phyloP scores from a whole-genome alignment of 306 rosid genomes.

The Cucurbita ficifolia region DNA sequence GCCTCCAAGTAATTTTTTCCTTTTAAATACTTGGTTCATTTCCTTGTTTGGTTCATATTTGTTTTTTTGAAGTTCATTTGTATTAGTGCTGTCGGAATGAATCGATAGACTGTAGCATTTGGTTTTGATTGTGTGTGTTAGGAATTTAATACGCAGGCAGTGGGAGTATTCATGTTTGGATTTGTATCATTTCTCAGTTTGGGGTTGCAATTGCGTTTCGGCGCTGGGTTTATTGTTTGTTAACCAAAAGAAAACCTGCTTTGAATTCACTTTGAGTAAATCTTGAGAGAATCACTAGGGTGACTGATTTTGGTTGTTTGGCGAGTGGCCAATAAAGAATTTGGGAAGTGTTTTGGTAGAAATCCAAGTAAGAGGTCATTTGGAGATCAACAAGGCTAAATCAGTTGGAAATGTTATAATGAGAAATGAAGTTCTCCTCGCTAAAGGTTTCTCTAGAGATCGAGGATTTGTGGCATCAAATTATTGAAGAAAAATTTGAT shows the following conservation, averaged over 20 bases:
- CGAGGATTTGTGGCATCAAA: neutral
- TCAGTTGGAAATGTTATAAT: neutral
- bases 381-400: neutral
- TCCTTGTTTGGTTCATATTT: neutral
- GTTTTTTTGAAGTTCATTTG: neutral
- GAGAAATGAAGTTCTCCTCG: neutral
- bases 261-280: neutral
- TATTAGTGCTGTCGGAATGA: neutral
- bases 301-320: neutral
- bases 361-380: neutral
- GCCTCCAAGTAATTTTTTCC: slow-evolving; percentile 19
- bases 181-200: neutral
- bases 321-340: neutral
- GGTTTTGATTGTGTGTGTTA: neutral
- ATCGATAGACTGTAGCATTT: neutral
- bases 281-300: neutral
- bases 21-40: neutral
- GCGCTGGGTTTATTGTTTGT: neutral
- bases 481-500: neutral
- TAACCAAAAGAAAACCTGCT: neutral
- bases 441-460: neutral
- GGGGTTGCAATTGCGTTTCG: neutral
- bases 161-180: neutral
- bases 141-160: neutral
- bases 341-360: neutral